Evolutionary conservation across 805 yeast genomes (phyloP).

Genomic region (Kodamaea sagamina): DNA sequence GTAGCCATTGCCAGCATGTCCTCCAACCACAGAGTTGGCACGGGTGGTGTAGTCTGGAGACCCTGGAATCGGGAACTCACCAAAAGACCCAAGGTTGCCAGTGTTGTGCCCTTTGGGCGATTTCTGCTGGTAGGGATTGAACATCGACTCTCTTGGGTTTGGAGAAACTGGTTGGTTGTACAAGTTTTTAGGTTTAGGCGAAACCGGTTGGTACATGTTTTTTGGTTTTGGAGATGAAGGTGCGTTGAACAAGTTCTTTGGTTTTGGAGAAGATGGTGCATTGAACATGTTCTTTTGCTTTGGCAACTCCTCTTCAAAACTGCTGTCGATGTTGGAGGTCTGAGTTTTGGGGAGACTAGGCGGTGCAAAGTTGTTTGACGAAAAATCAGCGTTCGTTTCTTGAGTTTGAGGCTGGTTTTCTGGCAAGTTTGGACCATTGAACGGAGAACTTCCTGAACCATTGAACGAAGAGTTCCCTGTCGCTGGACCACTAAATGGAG

Average conservation of each 20-base stretch:
- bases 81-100: slow-evolving; percentile 27
- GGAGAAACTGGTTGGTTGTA: slow-evolving; percentile 5
- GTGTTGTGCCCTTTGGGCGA: background rate
- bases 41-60: slow-evolving; percentile 47
- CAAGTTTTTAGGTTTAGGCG: slow-evolving; percentile 16
- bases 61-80: slow-evolving; percentile 47
- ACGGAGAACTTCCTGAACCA: no score
- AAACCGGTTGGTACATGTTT: slow-evolving; percentile 8
- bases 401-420: no score
- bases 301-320: slow-evolving; percentile 6
- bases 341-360: slow-evolving; percentile 3
- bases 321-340: slow-evolving; percentile 9
- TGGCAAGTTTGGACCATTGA: no score
- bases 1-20: slow-evolving; percentile 25
- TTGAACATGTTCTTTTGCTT: slow-evolving; percentile 11
- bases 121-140: slow-evolving; percentile 30
- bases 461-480: no score
- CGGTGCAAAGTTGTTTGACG: slow-evolving; percentile 6
- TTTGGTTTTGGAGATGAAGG: slow-evolving; percentile 1
- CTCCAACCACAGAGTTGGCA: slow-evolving; percentile 45
- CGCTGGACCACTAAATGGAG: background rate
- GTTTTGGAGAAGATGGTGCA: background rate
- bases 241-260: slow-evolving; percentile 23
- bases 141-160: slow-evolving; percentile 20
- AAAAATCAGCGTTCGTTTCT: background rate